phyloP scores from a whole-genome alignment of 2,329 filamentous ascomycete genomes.

The Stagonosporopsis chrysanthemi region DNA sequence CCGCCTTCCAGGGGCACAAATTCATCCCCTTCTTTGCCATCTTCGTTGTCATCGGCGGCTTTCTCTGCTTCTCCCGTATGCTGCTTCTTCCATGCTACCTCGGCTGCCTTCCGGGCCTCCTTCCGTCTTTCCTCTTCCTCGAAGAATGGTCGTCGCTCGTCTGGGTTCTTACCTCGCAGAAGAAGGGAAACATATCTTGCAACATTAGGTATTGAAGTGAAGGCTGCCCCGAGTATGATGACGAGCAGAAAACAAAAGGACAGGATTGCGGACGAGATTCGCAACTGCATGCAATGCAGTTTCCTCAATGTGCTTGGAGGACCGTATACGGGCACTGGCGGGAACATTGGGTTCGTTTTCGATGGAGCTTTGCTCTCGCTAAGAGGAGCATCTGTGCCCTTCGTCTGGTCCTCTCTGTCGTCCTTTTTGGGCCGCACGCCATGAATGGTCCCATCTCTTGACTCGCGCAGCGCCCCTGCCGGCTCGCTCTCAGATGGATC shows the following conservation, averaged over 20 bases:
- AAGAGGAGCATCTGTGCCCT: slow-evolving; percentile 50
- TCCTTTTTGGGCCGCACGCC: slow-evolving; percentile 39
- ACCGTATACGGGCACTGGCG: slow-evolving; percentile 81
- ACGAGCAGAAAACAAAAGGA: slow-evolving; percentile 78
- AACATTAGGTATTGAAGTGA: slow-evolving; percentile 68
- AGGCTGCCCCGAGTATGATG: slow-evolving; percentile 76
- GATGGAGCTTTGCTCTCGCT: slow-evolving; percentile 64
- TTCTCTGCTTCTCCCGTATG: slow-evolving; percentile 47
- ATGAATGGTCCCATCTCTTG: slow-evolving; percentile 54
- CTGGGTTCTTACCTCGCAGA: slow-evolving; percentile 67
- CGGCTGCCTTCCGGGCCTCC: slow-evolving; percentile 63
- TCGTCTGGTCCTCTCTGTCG: slow-evolving; percentile 51
- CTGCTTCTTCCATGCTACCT: slow-evolving; percentile 66
- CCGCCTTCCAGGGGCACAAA: slow-evolving; percentile 81
- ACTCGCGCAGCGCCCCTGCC: slow-evolving; percentile 44
- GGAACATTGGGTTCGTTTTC: slow-evolving; percentile 81
- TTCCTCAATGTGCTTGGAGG: slow-evolving; percentile 72
- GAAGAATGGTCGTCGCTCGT: slow-evolving; percentile 70
- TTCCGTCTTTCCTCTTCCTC: slow-evolving; percentile 72
- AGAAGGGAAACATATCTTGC: slow-evolving; percentile 60
- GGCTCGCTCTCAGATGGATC: slow-evolving; percentile 42
- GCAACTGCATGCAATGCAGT: slow-evolving; percentile 71
- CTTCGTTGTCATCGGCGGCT: slow-evolving; percentile 50
- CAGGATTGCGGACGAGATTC: slow-evolving; percentile 73
- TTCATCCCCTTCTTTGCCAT: slow-evolving; percentile 55